These are phyloP conservation scores for Escovopsis sp. DNA, from an alignment of 2,329 filamentous ascomycete species.

Conservation along the genomic window DNA sequence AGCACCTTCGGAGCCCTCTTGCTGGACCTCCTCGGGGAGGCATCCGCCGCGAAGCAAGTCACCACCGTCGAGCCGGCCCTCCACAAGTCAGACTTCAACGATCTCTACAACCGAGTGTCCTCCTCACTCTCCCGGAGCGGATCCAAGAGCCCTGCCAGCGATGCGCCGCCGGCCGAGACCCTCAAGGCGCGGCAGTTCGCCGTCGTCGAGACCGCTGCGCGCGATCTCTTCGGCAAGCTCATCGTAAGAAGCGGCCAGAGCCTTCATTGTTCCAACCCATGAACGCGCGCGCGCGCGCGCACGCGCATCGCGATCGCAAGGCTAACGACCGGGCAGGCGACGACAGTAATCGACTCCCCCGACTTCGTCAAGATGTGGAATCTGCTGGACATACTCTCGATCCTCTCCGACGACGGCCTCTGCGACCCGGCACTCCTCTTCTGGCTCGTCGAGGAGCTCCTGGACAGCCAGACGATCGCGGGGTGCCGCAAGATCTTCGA, in stretches of 20 bases:
- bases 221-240: conserved; percentile 64
- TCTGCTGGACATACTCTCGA: conserved; percentile 77
- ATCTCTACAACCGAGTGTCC: conserved; percentile 31
- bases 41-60: conserved; percentile 42
- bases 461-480: conserved; percentile 90
- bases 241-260: conserved; percentile 43
- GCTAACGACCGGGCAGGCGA: conserved; percentile 36
- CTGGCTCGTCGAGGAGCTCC: conserved; percentile 83
- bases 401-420: conserved; percentile 69
- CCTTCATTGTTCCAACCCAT: no score
- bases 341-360: conserved; percentile 60
- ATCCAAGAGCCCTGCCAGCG: conserved; percentile 15
- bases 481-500: conserved; percentile 87
- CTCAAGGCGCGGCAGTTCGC: conserved; percentile 41
- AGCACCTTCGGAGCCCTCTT: conserved; percentile 39
- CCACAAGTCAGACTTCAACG: conserved; percentile 49
- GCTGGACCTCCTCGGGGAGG: conserved; percentile 41
- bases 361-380: conserved; percentile 83
- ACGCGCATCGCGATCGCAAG: background rate
- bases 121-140: conserved; percentile 14
- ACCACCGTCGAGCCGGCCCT: conserved; percentile 59
- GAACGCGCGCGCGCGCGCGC: no score
- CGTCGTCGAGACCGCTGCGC: conserved; percentile 70
- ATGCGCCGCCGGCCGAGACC: conserved; percentile 25
- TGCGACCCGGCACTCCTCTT: conserved; percentile 71